Evolutionary conservation across 306 rosid species (phyloP).

Genomic region (Senna tora): DNA sequence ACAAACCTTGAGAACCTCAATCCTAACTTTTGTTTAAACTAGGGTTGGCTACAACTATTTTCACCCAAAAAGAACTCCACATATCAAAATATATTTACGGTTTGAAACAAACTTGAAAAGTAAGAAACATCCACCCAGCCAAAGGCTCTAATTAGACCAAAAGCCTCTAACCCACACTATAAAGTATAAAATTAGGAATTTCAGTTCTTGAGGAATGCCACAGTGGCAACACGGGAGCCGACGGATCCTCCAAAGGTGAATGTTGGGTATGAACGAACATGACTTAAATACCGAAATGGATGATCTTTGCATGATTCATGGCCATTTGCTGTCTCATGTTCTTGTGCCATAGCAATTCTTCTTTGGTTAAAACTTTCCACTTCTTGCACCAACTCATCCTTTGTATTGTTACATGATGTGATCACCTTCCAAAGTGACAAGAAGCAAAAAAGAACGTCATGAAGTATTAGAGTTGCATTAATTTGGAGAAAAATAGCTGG

Average conservation of each 20-base stretch:
- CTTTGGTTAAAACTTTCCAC: conserved; percentile 80
- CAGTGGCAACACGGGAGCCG: conserved; percentile 90
- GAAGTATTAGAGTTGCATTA: conserved; percentile 30
- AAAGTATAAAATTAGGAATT: neutral
- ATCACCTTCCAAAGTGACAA: conserved; percentile 56
- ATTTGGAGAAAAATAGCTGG: conserved; percentile 8
- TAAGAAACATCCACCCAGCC: conserved; percentile 42
- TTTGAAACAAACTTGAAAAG: conserved; percentile 28
- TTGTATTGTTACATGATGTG: conserved; percentile 90
- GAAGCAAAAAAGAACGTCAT: conserved; percentile 18
- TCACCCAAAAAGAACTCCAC: conserved; percentile 30
- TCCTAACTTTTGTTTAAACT: conserved; percentile 5
- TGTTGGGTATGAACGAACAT: conserved; percentile 85
- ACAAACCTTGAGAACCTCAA: no score
- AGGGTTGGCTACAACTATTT: conserved; percentile 18
- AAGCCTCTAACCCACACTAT: conserved; percentile 32
- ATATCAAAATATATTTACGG: conserved; percentile 40
- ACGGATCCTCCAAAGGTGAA: conserved; percentile 87
- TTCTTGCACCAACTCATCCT: conserved; percentile 87
- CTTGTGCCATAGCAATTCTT: conserved; percentile 42
- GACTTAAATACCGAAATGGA: conserved; percentile 61
- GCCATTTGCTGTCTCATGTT: conserved; percentile 41
- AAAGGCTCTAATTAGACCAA: conserved; percentile 13
- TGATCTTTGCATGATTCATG: conserved; percentile 47
- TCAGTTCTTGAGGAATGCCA: conserved; percentile 73